Conservation (phyloP, 805 yeast genomes). For the Saturnispora zaruensis region DNA sequence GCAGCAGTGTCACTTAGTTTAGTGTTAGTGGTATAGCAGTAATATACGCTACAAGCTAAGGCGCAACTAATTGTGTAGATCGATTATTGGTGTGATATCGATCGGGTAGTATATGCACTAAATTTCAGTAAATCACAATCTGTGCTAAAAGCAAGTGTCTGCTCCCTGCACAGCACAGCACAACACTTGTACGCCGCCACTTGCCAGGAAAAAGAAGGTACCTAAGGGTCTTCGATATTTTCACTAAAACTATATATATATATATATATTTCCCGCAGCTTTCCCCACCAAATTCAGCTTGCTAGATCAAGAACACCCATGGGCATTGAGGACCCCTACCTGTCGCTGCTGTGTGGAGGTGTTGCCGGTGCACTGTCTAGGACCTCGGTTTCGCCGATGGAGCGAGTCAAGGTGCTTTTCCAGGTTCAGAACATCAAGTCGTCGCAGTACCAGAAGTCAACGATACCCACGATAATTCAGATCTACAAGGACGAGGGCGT, state of each 20-base stretch:
- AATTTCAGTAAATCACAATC: no score
- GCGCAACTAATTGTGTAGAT: no score
- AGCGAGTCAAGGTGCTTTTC: constrained; percentile 82
- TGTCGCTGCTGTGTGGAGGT: constrained; percentile 68
- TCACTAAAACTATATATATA: no score
- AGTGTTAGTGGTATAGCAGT: not conserved
- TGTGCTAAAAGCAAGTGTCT: no score
- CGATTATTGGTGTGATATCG: not conserved
- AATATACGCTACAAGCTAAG: not conserved
- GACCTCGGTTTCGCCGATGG: constrained; percentile 91
- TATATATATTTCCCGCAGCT: not conserved
- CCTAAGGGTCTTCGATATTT: no score
- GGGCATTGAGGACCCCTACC: constrained; percentile 36
- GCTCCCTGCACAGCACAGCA: no score
- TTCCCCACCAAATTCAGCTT: not conserved
- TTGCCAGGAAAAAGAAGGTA: no score
- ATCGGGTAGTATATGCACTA: no score
- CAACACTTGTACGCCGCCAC: no score
- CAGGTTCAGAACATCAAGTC: constrained; percentile 53
- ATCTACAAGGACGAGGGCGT: constrained; percentile 91
- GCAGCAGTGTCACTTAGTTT: no score
- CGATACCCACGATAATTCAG: constrained; percentile 61
- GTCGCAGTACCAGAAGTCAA: constrained; percentile 45
- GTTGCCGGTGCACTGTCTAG: constrained; percentile 75
- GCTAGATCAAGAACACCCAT: not conserved